Percentiles rank a stretch among this genome's conserved stretches.
phyloP scores from a whole-genome alignment of 768 basidiomycete genomes.

The Lactifluus echinatus region DNA sequence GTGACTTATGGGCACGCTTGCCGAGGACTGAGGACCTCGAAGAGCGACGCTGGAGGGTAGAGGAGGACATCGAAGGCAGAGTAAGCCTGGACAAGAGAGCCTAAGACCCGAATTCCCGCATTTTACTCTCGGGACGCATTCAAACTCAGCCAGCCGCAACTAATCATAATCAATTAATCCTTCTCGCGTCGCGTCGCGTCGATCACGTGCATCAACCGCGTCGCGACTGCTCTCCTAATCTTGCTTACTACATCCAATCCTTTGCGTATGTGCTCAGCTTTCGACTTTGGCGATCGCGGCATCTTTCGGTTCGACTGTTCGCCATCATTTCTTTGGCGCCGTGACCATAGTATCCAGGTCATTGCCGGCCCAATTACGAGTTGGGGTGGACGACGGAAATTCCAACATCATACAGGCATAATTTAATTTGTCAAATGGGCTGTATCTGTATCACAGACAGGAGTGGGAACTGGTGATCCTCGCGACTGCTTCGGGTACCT shows the following conservation, averaged over 20 bases:
- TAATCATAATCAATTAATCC: constrained; percentile 18
- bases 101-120: constrained; percentile 6
- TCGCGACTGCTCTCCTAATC: constrained; percentile 7
- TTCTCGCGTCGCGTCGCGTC: constrained; percentile 20
- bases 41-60: constrained; percentile 14
- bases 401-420: no score
- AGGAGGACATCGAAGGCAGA: constrained; percentile 14
- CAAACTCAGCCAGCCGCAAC: constrained; percentile 23
- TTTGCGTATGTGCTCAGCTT: no score
- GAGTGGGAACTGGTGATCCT: no score
- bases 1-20: constrained; percentile 27
- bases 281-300: no score
- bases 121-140: constrained; percentile 20
- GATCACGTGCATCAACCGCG: constrained; percentile 8
- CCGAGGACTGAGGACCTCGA: constrained; percentile 28
- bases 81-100: constrained; percentile 1
- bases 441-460: no score
- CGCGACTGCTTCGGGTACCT: no score
- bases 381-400: no score
- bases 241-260: constrained; percentile 12
- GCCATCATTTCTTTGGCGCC: no score
- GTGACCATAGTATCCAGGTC: no score
- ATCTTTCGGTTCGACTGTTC: no score
- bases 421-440: no score
- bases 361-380: no score